Conservation (phyloP, 2,329 filamentous ascomycete species). For the Ceratocystis alfenasii region DNA sequence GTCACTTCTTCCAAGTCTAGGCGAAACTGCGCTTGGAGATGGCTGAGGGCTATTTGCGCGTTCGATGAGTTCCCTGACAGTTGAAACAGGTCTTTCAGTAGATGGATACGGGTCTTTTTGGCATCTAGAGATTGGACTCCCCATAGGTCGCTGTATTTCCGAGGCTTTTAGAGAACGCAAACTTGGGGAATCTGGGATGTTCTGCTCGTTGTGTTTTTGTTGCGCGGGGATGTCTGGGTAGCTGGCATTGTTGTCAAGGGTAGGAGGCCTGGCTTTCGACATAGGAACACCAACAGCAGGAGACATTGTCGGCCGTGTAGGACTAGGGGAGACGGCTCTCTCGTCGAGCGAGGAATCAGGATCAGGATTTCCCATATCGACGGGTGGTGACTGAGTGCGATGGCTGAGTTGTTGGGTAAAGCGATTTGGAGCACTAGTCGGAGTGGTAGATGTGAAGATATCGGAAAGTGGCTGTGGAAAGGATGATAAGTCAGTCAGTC, state of each 20-base stretch:
- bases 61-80: background rate
- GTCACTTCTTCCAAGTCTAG: slow-evolving; percentile 11
- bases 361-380: background rate
- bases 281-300: background rate
- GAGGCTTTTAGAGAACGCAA: background rate
- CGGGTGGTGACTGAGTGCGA: slow-evolving; percentile 36
- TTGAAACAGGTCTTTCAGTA: background rate
- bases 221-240: slow-evolving; percentile 46
- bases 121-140: background rate
- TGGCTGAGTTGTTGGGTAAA: slow-evolving; percentile 40
- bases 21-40: slow-evolving; percentile 13
- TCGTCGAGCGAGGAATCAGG: slow-evolving; percentile 3
- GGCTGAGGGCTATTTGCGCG: slow-evolving; percentile 5
- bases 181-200: slow-evolving; percentile 8
- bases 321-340: slow-evolving; percentile 20
- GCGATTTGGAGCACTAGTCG: slow-evolving; percentile 42
- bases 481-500: background rate
- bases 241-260: slow-evolving; percentile 35
- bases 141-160: slow-evolving; percentile 1
- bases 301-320: slow-evolving; percentile 13
- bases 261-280: background rate
- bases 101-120: background rate
- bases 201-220: slow-evolving; percentile 17
- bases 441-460: slow-evolving; percentile 42
- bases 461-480: slow-evolving; percentile 44